These are phyloP conservation scores for Scutellaria barbata DNA, from an alignment of 257 asterid genomes.

Conservation along the genomic window DNA sequence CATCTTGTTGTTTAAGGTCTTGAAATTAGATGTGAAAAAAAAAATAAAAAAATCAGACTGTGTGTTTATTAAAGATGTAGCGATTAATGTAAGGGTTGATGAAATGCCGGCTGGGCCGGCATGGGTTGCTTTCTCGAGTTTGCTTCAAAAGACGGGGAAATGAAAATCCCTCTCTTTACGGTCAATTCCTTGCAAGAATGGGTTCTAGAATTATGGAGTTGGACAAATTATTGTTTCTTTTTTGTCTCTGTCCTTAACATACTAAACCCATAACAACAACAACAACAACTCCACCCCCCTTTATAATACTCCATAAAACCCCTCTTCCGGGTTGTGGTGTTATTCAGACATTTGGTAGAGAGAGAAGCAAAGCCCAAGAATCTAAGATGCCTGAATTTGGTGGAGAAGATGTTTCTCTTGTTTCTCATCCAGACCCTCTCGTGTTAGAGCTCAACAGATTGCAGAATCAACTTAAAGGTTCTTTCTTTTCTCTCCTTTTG, in stretches of 20 bases:
- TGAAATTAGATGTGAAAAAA: slow-evolving; percentile 10
- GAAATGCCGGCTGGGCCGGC: slow-evolving; percentile 48
- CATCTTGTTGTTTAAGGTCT: slow-evolving; percentile 29
- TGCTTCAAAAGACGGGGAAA: slow-evolving; percentile 60
- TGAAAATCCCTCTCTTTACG: slow-evolving; percentile 62
- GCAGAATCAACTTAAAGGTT: slow-evolving; percentile 86
- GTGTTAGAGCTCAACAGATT: slow-evolving; percentile 73
- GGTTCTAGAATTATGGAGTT: slow-evolving; percentile 43
- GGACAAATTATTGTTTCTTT: slow-evolving; percentile 32
- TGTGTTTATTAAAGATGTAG: slow-evolving; percentile 11
- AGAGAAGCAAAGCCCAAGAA: slow-evolving; percentile 18
- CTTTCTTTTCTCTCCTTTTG: slow-evolving; percentile 10
- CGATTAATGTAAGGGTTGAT: slow-evolving; percentile 22
- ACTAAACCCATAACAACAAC: slow-evolving; percentile 47
- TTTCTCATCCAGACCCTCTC: slow-evolving; percentile 71
- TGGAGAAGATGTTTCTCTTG: slow-evolving; percentile 45
- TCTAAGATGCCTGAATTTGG: slow-evolving; percentile 44
- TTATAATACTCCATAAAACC: slow-evolving; percentile 41
- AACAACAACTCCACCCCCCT: slow-evolving; percentile 19
- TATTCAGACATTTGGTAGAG: slow-evolving; percentile 27
- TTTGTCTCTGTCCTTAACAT: slow-evolving; percentile 34
- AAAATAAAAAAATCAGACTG: background rate
- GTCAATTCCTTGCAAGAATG: slow-evolving; percentile 70
- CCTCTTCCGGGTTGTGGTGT: slow-evolving; percentile 23
- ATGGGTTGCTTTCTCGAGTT: slow-evolving; percentile 54